Percentiles rank a stretch among this genome's conserved stretches.
These are phyloP conservation scores for Starmerella etchellsii DNA, from an alignment of 805 yeast species.

Conservation along the genomic window DNA sequence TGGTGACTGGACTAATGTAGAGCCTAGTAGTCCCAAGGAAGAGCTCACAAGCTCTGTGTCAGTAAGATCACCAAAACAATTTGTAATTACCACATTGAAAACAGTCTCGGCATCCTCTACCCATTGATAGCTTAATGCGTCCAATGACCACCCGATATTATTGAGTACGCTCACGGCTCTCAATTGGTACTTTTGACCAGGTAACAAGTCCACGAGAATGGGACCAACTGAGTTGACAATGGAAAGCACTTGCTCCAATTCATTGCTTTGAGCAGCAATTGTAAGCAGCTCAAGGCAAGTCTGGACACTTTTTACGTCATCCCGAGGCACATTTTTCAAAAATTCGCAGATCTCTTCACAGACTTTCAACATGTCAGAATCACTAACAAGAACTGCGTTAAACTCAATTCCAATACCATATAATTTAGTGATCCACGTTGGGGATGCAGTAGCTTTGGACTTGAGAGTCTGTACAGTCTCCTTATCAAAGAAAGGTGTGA, in stretches of 20 bases:
- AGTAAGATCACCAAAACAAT: conserved; percentile 16
- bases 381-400: conserved; percentile 15
- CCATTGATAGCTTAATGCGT: conserved; percentile 29
- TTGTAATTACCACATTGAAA: conserved; percentile 16
- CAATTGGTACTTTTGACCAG: conserved; percentile 32
- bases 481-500: conserved; percentile 5
- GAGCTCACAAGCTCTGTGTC: conserved; percentile 23
- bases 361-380: conserved; percentile 9
- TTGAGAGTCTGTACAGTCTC: not conserved
- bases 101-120: conserved; percentile 20
- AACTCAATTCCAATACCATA: conserved; percentile 24
- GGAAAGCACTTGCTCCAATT: conserved; percentile 9
- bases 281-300: conserved; percentile 64
- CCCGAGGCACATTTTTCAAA: conserved; percentile 12
- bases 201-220: conserved; percentile 21
- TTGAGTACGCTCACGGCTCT: conserved; percentile 56
- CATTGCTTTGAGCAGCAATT: conserved; percentile 14
- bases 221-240: conserved; percentile 22
- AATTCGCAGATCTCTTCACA: conserved; percentile 1
- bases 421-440: conserved; percentile 18
- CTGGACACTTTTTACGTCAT: conserved; percentile 48
- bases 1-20: conserved; percentile 15
- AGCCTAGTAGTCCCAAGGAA: conserved; percentile 13
- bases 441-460: not conserved
- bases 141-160: conserved; percentile 32